Conservation (phyloP, 192 early-diverging fungal genomes). For the Spizellomyces sp. region DNA sequence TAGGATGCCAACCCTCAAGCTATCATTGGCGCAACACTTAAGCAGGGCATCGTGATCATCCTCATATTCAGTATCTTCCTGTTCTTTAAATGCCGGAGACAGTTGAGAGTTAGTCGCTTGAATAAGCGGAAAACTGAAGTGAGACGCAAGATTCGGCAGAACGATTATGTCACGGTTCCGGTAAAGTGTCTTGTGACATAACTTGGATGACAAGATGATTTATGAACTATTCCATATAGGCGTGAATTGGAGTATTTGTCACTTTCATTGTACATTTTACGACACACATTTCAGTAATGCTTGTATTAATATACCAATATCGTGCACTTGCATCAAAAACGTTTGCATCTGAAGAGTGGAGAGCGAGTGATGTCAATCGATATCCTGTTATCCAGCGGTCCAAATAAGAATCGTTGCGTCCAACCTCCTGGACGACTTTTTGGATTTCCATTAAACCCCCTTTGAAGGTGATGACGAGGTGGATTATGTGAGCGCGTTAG, state of each 20-base stretch:
- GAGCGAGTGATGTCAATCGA: too few relatives aligned
- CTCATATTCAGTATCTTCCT: constrained; percentile 20
- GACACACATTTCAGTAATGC: too few relatives aligned
- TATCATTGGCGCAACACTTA: constrained; percentile 26
- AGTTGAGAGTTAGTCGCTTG: constrained; percentile 11
- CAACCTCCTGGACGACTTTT: too few relatives aligned
- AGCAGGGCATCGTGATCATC: constrained; percentile 31
- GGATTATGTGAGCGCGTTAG: too few relatives aligned
- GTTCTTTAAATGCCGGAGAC: constrained; percentile 23
- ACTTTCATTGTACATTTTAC: background rate
- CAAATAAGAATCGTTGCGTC: too few relatives aligned
- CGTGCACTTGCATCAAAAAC: too few relatives aligned
- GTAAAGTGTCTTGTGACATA: background rate
- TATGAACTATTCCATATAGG: background rate
- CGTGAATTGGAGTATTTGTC: background rate
- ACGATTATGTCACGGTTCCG: constrained; percentile 22
- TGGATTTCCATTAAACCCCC: too few relatives aligned
- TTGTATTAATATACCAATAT: too few relatives aligned
- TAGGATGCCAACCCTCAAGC: constrained; percentile 13
- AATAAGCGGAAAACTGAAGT: constrained; percentile 25
- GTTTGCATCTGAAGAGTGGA: too few relatives aligned
- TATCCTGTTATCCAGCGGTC: too few relatives aligned
- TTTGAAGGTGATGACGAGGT: too few relatives aligned
- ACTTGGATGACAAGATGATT: too few relatives aligned
- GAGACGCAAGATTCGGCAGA: constrained; percentile 16